These are phyloP conservation scores for Dendrobium chrysotoxum DNA, from an alignment of 106 monocot species.

Conservation along the genomic window DNA sequence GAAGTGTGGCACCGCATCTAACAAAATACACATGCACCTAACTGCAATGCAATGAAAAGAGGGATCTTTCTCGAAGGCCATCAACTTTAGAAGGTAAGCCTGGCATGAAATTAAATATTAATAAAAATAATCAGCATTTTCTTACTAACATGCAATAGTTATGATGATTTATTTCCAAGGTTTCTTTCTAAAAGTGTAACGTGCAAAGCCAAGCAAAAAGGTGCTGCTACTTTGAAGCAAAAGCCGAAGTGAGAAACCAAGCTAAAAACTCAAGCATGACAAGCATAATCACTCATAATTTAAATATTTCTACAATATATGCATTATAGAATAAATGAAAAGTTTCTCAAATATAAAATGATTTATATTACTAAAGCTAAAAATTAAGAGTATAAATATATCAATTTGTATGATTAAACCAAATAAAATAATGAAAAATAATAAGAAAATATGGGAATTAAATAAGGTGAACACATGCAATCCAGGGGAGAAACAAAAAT, in stretches of 20 bases:
- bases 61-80: constrained; percentile 48
- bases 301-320: not conserved
- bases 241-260: not conserved
- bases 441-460: not conserved
- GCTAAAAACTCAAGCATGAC: not conserved
- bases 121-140: constrained; percentile 4
- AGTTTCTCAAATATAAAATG: not conserved
- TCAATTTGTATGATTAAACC: not conserved
- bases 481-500: not conserved
- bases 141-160: not conserved
- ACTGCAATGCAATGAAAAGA: constrained; percentile 48
- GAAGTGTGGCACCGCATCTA: constrained; percentile 79
- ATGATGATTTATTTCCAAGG: not conserved
- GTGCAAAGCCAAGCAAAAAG: not conserved
- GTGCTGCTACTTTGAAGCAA: not conserved
- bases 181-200: not conserved
- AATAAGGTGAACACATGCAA: not conserved
- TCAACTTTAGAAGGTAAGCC: constrained; percentile 65
- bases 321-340: not conserved
- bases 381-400: not conserved
- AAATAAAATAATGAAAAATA: not conserved
- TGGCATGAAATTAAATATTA: constrained; percentile 16
- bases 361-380: not conserved
- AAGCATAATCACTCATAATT: not conserved
- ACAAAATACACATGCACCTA: constrained; percentile 78